Base-by-base conservation (phyloP, 2,329 filamentous ascomycete genomes). In the Aureobasidium leucospermi region DNA sequence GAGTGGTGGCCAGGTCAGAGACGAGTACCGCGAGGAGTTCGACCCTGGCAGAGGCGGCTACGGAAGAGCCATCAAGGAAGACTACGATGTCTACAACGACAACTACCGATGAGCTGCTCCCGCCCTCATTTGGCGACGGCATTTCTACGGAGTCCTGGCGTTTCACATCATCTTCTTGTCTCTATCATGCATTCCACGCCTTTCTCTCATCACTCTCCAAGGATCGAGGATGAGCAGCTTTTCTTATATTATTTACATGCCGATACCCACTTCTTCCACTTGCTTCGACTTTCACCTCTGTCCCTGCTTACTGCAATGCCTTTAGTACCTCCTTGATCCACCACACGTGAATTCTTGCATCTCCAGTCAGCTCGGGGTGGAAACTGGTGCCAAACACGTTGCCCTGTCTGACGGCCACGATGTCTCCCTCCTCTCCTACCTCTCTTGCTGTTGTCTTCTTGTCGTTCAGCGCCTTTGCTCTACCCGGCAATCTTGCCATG, bases 11-110 rank as follows among this genome's bases (percentile, higher is more conserved):
- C 94, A 99, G 76, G 94, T 99, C 63, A 85, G 94, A 65, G 94
- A 99, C 72, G 95, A 99, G 78, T 99, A 97, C 75, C 85, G 94
- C 47, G 90, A 96, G 73, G 94, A 99, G 76, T 99, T 87, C 71
- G 94, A 99, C 71, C 93, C 96, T 62, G 94, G 59, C 38, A 57
- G 59, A 51, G 59, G 59, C 15, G 59, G 59, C 23, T 61, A 58
- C 39, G 59, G 59, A 15, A 57, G 59, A 56, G 52, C 51, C 36
- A 41, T 61, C 43, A 56, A 61, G 46, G 59, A 61, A 28, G 46
- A 58, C 46, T 61, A 61, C 31, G 53, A 52, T n/a, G 58, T 47
- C 32, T 58, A 58, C 55, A 58, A 58, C 55, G 55, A 58, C 55
- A 58, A 58, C 55, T 58, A 58, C 52, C 52, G 52, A 56, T 56